Evolutionary conservation across 139 green algal genomes (phyloP).

Genomic region (Haematococcus sp.): DNA sequence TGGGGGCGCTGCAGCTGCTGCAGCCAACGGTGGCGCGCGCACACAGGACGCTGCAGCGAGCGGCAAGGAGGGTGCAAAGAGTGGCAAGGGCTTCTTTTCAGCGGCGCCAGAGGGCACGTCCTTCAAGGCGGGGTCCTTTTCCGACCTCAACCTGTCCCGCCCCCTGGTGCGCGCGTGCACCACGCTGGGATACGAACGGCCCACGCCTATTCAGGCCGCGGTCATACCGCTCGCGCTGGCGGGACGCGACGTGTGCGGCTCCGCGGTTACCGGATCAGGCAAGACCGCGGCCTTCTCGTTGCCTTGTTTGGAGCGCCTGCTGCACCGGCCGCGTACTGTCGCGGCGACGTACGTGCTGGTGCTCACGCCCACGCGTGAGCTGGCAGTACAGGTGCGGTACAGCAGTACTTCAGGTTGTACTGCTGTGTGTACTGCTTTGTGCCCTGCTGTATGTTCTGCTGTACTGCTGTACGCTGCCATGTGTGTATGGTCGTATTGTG

Average conservation of each 20-base stretch:
- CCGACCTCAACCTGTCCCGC: slow-evolving; percentile 85
- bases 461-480: too few species aligned
- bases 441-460: too few species aligned
- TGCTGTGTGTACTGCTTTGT: too few species aligned
- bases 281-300: slow-evolving; percentile 97
- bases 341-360: slow-evolving; percentile 79
- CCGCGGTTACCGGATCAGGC: slow-evolving; percentile 92
- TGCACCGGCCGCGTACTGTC: slow-evolving; percentile 75
- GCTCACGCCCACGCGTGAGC: slow-evolving; percentile 88
- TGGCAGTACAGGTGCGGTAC: slow-evolving; percentile 63
- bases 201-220: slow-evolving; percentile 96
- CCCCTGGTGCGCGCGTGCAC: slow-evolving; percentile 82
- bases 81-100: slow-evolving; percentile 52
- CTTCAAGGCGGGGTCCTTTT: slow-evolving; percentile 76
- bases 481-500: background rate
- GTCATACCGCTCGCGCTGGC: slow-evolving; percentile 90
- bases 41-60: background rate
- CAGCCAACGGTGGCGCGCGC: background rate
- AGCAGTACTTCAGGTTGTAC: too few species aligned
- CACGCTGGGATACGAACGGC: slow-evolving; percentile 84
- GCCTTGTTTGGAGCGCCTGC: slow-evolving; percentile 90
- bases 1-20: background rate
- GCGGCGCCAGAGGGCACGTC: slow-evolving; percentile 52
- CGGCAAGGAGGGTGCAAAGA: background rate
- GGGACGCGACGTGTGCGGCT: slow-evolving; percentile 93